Evolutionary conservation across 176 grass and related monocot genomes (phyloP), one percentile per base, ranked within the genome.

Genomic region (Aegilops tauschii): DNA sequence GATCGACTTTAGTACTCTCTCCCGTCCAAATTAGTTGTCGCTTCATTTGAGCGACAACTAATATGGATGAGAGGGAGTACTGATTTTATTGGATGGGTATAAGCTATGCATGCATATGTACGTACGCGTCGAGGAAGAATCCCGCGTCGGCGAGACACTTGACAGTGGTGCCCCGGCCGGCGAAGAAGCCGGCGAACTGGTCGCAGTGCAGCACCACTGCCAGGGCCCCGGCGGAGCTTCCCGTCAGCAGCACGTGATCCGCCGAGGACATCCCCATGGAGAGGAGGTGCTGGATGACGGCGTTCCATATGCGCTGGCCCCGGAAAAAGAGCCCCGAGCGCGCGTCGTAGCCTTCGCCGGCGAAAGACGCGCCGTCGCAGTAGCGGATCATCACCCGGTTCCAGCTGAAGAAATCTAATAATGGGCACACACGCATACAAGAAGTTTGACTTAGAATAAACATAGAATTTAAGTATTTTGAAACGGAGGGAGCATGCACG

Each of bases 71-170:
- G 4, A 35, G 34, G 5, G 34, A 35, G 34, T 35, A 35, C 34
- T 35, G 5, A 35, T 35, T 35, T 35, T 35, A 35, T 36, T 45
- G 18, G n/a, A 45, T 21, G 16, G 12, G 9, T 47, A 47, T 47
- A 47, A 52, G 49, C 0, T 17, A 52, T 56, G 17, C 6, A 56
- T 56, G 49, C 14, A 52, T 12, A 10, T 44, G 42, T 12, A 1
- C 42, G 29, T 94, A 98, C 96, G 86, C 86, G 85, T 98, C 92
- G 18, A 98, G 88, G 89, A 98, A 98, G 32, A 98, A 77, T 9
- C 96, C 96, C 0, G 84, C 96, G 73, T 98, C 96, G 40, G 96
- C 73, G n/a, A 98, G 77, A 84, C 96, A 98, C 40, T 98, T 98
- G 49, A 98, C 93, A 32, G 32, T 74, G 30, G 93, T 89, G 23